Conservation (phyloP, 2,329 filamentous ascomycete genomes). For the Trichoderma sp. region DNA sequence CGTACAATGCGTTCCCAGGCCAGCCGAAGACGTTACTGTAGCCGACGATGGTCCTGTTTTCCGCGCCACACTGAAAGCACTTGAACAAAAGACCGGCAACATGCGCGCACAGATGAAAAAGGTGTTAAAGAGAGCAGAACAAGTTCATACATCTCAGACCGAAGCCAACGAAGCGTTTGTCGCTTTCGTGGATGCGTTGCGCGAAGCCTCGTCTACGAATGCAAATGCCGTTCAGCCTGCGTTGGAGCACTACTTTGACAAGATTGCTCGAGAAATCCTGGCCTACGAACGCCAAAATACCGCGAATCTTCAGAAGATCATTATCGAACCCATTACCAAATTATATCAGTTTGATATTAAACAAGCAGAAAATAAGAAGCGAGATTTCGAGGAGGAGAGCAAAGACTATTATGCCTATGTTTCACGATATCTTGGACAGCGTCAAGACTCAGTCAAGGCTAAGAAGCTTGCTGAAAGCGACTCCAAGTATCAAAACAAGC, state of each 20-base stretch:
- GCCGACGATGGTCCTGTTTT: constrained; percentile 94
- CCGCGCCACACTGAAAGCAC: constrained; percentile 89
- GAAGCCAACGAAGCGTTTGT: constrained; percentile 83
- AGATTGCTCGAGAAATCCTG: constrained; percentile 88
- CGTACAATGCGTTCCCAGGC: constrained; percentile 72
- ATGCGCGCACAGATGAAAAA: constrained; percentile 96
- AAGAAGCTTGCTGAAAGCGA: constrained; percentile 96
- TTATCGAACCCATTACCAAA: constrained; percentile 90
- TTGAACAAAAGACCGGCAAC: constrained; percentile 94
- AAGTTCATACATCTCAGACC: constrained; percentile 73
- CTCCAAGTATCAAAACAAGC: constrained; percentile 91
- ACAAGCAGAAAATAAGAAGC: constrained; percentile 92
- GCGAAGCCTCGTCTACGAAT: constrained; percentile 85
- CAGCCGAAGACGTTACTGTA: constrained; percentile 78
- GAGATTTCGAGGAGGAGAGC: constrained; percentile 97
- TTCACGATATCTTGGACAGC: constrained; percentile 90
- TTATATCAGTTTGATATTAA: constrained; percentile 97
- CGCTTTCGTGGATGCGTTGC: constrained; percentile 79
- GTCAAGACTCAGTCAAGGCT: constrained; percentile 92
- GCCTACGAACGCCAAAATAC: constrained; percentile 83
- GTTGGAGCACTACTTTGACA: constrained; percentile 96
- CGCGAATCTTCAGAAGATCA: constrained; percentile 79
- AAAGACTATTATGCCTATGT: constrained; percentile 98
- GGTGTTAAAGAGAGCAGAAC: constrained; percentile 89
- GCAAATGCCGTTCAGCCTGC: constrained; percentile 96